phyloP scores from a whole-genome alignment of 31 red algal species.

The Asparagopsis taxiformis region DNA sequence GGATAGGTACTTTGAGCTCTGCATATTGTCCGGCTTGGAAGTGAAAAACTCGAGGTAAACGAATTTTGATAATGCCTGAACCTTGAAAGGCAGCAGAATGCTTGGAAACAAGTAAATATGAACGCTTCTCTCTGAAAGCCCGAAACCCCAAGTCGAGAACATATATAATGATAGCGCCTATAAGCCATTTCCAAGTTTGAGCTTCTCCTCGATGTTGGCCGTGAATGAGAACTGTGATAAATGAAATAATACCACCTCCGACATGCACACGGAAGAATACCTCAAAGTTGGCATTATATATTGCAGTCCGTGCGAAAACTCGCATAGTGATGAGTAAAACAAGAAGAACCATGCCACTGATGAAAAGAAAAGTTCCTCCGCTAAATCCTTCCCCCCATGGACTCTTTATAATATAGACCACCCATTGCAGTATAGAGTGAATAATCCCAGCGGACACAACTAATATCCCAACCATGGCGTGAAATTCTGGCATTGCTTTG shows the following conservation, averaged over 20 bases:
- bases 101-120: slow-evolving; percentile 76
- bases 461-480: slow-evolving; percentile 57
- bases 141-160: slow-evolving; percentile 52
- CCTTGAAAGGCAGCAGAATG: slow-evolving; percentile 76
- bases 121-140: slow-evolving; percentile 46
- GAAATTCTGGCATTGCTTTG: slow-evolving; percentile 81
- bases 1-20: slow-evolving; percentile 72
- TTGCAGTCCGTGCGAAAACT: slow-evolving; percentile 35
- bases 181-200: slow-evolving; percentile 87
- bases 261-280: slow-evolving; percentile 72
- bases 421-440: slow-evolving; percentile 43
- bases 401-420: slow-evolving; percentile 34
- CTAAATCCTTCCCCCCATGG: slow-evolving; percentile 58
- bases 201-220: slow-evolving; percentile 59
- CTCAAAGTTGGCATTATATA: slow-evolving; percentile 69
- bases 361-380: slow-evolving; percentile 50
- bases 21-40: slow-evolving; percentile 92
- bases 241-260: slow-evolving; percentile 41
- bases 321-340: slow-evolving; percentile 39
- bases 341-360: slow-evolving; percentile 60
- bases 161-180: slow-evolving; percentile 70
- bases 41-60: slow-evolving; percentile 78
- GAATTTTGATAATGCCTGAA: slow-evolving; percentile 65
- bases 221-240: slow-evolving; percentile 51
- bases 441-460: slow-evolving; percentile 39